These are phyloP conservation scores for Gnomoniopsis sp. DNA, from an alignment of 2,329 filamentous ascomycete genomes.

Conservation along the genomic window DNA sequence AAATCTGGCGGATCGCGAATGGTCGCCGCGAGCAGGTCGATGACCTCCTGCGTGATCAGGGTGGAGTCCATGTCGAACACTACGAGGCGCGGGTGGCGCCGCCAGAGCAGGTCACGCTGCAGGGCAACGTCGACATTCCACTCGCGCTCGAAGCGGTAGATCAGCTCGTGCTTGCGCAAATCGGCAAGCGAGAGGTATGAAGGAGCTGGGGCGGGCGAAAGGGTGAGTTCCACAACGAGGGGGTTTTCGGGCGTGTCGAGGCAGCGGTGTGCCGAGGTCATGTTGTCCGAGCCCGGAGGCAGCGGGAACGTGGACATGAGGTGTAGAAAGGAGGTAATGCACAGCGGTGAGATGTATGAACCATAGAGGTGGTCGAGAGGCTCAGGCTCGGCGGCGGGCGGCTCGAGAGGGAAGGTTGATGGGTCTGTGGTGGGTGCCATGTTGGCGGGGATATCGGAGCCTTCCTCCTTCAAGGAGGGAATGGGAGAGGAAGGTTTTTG, in stretches of 20 bases:
- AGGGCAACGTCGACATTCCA: slow-evolving; percentile 86
- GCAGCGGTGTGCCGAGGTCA: slow-evolving; percentile 61
- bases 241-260: slow-evolving; percentile 60
- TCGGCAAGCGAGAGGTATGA: slow-evolving; percentile 66
- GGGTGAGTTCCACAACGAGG: slow-evolving; percentile 62
- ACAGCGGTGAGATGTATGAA: slow-evolving; percentile 62
- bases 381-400: slow-evolving; percentile 53
- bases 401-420: slow-evolving; percentile 58
- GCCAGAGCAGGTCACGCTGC: slow-evolving; percentile 69
- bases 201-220: slow-evolving; percentile 57
- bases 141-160: slow-evolving; percentile 81
- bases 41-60: slow-evolving; percentile 94
- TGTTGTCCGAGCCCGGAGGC: slow-evolving; percentile 46
- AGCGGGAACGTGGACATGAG: slow-evolving; percentile 62
- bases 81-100: slow-evolving; percentile 78
- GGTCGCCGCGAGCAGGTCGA: slow-evolving; percentile 86
- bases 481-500: slow-evolving; percentile 30
- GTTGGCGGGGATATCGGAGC: slow-evolving; percentile 46
- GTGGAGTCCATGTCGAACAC: slow-evolving; percentile 99
- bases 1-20: slow-evolving; percentile 67
- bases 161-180: slow-evolving; percentile 73
- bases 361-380: slow-evolving; percentile 64
- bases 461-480: slow-evolving; percentile 27
- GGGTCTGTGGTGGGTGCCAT: slow-evolving; percentile 57
- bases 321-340: slow-evolving; percentile 63